Evolutionary conservation across 805 yeast species (phyloP).

Genomic region (Teunomyces tritomae): DNA sequence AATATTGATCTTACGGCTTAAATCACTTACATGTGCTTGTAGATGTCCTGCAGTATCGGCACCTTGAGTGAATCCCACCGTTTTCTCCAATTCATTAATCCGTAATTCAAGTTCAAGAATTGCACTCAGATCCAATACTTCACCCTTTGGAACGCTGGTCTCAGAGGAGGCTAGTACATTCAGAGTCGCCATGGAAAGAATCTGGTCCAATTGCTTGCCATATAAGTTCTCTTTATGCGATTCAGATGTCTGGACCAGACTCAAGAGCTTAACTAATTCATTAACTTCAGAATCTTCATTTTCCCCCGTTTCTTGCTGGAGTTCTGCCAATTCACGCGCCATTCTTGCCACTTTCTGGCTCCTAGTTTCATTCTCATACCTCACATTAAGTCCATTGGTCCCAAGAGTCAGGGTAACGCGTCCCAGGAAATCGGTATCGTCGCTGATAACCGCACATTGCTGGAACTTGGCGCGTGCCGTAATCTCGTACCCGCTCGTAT

Average conservation of each 20-base stretch:
- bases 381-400: conserved; percentile 22
- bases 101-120: conserved; percentile 25
- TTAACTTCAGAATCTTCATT: background rate
- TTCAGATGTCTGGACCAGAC: background rate
- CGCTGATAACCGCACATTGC: conserved; percentile 19
- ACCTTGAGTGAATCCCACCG: conserved; percentile 17
- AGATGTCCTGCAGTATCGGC: conserved; percentile 14
- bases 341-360: conserved; percentile 39
- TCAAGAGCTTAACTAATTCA: conserved; percentile 3
- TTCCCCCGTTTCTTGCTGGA: conserved; percentile 13
- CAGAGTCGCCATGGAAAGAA: background rate
- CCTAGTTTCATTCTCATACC: conserved; percentile 30
- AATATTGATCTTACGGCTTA: conserved; percentile 31
- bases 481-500: background rate
- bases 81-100: conserved; percentile 19
- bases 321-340: conserved; percentile 37
- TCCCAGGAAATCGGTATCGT: conserved; percentile 40
- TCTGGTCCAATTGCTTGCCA: background rate
- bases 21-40: conserved; percentile 26
- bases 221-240: background rate
- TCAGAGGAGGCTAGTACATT: no score
- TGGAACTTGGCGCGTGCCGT: conserved; percentile 16
- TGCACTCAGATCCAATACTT: conserved; percentile 4
- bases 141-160: background rate
- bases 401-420: conserved; percentile 17